Evolutionary conservation across 139 green algal species (phyloP), one percentile per base, ranked within the genome.

Genomic region (Pleodorina starrii): DNA sequence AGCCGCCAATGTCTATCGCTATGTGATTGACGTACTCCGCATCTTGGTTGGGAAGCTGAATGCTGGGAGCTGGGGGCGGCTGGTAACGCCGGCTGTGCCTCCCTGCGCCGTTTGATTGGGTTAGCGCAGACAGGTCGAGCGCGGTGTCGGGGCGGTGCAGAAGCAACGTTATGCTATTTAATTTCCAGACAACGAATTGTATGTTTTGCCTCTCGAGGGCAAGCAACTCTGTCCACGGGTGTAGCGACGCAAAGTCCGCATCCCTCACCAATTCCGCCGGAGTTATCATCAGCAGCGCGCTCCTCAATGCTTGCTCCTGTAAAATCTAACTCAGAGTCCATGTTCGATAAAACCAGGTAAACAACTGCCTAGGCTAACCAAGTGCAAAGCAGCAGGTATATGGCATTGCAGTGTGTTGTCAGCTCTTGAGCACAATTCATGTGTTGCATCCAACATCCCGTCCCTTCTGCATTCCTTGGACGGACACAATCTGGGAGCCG

Each of bases 1-100:
- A 98, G 32, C 98, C 97, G 3, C 97, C 98, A 74, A 99, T 98
- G 93, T 99, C 97, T 6, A 99, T 75, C 0, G 97, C 97, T 60
- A 99, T 99, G 82, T 99, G 97, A 12, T 84, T 93, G 10, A 99
- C 94, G 87, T 97, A 98, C 27, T 96, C 92, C 27, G 94, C 90
- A 23, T 96, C 93, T 85, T 99, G 98, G 78, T 99, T 97, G 2
- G 98, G 98, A 32, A 99, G 92, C 42, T 97, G 90, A 38, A 99
- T 99, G 91, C 91, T 96, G 3, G 97, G 97, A 0, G 97, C 97
- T 23, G 48, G 60, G 12, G 59, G 85, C 79, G 79, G 60, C n/a
- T 87, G 81, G 59, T 76, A 86, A 2, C 79, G 79, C 32, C 76
- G 46, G 11, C 44, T 40, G 14, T 43, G 74, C 36, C 48, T 14